phyloP scores from a whole-genome alignment of 1,284 basidiomycete genomes.

The Irpex sp. region DNA sequence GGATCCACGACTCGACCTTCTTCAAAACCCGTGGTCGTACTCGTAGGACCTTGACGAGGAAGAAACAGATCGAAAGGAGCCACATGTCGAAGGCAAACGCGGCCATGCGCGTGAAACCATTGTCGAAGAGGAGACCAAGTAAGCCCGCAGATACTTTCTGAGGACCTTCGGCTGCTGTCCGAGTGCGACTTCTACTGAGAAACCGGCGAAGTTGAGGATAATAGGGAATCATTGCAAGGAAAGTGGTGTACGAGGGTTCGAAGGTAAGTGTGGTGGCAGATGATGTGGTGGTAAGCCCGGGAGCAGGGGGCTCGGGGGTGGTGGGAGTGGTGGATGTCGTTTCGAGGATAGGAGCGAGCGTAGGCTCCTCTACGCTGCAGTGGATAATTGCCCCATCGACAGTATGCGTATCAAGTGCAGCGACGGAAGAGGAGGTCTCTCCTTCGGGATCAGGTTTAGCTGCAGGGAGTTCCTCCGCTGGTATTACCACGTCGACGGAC shows the following conservation, averaged over 20 bases:
- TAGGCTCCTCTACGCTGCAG: background rate
- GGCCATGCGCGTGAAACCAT: background rate
- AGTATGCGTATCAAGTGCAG: background rate
- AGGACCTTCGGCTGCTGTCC: background rate
- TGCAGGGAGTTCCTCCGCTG: background rate
- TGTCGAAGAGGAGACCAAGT: background rate
- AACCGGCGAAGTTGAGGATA: background rate
- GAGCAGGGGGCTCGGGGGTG: background rate
- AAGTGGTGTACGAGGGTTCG: background rate
- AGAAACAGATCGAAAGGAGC: background rate
- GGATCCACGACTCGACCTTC: background rate
- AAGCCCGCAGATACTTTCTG: background rate
- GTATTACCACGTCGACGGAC: background rate
- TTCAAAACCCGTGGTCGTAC: background rate
- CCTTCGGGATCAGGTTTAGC: background rate
- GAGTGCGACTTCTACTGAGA: background rate
- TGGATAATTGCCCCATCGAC: background rate
- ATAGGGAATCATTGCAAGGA: background rate
- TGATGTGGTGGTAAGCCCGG: background rate
- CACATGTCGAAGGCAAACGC: background rate
- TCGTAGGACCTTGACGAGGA: background rate
- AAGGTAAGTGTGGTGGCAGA: background rate
- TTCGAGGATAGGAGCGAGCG: background rate
- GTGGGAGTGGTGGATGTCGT: background rate
- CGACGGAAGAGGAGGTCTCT: background rate